Base-by-base conservation (phyloP, 495 filamentous ascomycete species). In the Trichoderma reesei region DNA sequence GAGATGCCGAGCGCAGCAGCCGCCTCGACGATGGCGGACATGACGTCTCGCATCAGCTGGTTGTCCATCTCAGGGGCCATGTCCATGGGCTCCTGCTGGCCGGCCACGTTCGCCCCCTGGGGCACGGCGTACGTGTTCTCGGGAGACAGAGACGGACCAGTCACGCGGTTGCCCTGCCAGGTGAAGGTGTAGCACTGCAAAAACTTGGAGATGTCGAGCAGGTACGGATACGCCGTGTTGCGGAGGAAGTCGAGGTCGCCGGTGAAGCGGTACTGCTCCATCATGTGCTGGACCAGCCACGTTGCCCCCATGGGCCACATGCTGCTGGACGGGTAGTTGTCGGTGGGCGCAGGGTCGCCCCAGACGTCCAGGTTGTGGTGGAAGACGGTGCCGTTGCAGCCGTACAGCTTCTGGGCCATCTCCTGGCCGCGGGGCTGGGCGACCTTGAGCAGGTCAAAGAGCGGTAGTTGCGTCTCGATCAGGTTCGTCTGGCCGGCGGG, bases 351-450 rank as follows among this genome's bases (percentile, higher is more conserved):
- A 10, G 76, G 72, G 62, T 83, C 81, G 13, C 75, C 79, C 76
- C 79, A 82, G 34, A 81, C 68, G 65, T 83, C 81, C 0, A 76
- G 79, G 67, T 78, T 80, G 56, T 80, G 77, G 66, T 80, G 80
- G 6, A 75, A 72, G 16, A 74, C 68, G 69, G 74, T 82, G 10
- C 82, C 82, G 8, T 75, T 68, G 63, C 77, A 79, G 20, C 75
- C 75, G 66, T 82, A 85, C 80, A 85, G 84, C 8, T 67, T 68
- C 39, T 69, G 67, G 2, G 82, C 80, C 0, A 78, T 77, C 5
- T 68, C 69, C 16, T 66, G 65, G 11, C 79, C 82, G 14, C 75
- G 67, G 6, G 69, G 60, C 3, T 68, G 68, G 51, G 77, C 67
- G 3, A 70, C 67, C 20, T 76, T 67, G 18, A 82, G 64, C 1